Base-by-base conservation (phyloP, 495 filamentous ascomycete species). In the Penicillium chermesinum region DNA sequence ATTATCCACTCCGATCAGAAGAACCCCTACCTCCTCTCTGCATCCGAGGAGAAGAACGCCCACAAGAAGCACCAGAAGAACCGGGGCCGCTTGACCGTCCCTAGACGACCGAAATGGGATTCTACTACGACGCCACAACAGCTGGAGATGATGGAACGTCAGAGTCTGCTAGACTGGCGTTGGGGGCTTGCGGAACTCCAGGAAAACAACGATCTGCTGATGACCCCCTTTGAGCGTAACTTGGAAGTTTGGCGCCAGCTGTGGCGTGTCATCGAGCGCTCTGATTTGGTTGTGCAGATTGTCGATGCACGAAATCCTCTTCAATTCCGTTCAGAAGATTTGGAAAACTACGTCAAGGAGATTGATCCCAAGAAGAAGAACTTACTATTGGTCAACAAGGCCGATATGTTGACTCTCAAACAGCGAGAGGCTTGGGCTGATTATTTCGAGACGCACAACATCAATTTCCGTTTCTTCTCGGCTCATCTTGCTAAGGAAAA, bases 191-290 rank as follows among this genome's bases (percentile, higher is more conserved):
- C 94, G 4, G 89, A 96, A 55, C 71, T 99, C 30, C 88, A 95
- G 62, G 91, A 97, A 73, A 84, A 82, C 50, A 78, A 96, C 36
- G 94, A 97, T 65, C 72, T 99, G 45, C 73, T 97, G 43, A 94
- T 99, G 90, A 99, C 94, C 1, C 94, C 94, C 0, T 99, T 99
- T 58, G 94, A 99, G 76, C 79, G 93, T 27, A 99, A 99, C 66
- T 55, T 99, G 49, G 94, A 99, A 65, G 91, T 99, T 40, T 99
- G 94, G 94, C 81, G 94, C 62, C 94, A 99, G 66, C 61, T 99
- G 55, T 99, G 94, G 94, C 81, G 94, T 69, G 94, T 99, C 40
- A 95, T 99, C 57, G 94, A 99, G 73, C 79, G 94, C 18, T 95
- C 88, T 7, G 93, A 99, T 66, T 70, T 99, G 18, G 81, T 99